Evolutionary conservation across 2,329 filamentous ascomycete species (phyloP).

Genomic region (Ophiostoma australiae): DNA sequence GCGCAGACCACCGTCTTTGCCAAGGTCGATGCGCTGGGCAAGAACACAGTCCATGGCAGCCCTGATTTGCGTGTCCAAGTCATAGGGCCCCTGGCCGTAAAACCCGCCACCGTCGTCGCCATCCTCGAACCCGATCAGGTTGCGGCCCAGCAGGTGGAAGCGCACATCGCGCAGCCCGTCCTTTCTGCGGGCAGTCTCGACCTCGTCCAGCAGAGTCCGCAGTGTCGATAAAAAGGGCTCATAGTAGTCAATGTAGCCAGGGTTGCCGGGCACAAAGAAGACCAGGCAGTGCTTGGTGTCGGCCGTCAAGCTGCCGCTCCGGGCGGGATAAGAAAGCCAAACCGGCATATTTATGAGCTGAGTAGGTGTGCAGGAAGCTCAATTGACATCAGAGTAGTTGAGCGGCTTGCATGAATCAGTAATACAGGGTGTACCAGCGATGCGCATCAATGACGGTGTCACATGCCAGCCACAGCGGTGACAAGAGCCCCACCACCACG

Average conservation of each 20-base stretch:
- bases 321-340: slow-evolving; percentile 26
- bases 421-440: not conserved
- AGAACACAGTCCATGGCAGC: slow-evolving; percentile 40
- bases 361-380: not conserved
- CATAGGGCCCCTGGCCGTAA: slow-evolving; percentile 40
- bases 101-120: slow-evolving; percentile 45
- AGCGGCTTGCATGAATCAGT: not conserved
- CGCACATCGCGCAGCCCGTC: slow-evolving; percentile 28
- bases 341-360: slow-evolving; percentile 19
- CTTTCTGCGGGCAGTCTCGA: slow-evolving; percentile 31
- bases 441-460: not conserved
- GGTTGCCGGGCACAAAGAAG: slow-evolving; percentile 72
- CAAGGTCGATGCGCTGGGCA: slow-evolving; percentile 29
- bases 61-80: slow-evolving; percentile 51
- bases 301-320: not conserved
- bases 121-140: slow-evolving; percentile 55
- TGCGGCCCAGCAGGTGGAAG: slow-evolving; percentile 55
- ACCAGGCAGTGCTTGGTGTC: slow-evolving; percentile 43
- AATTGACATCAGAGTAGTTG: not conserved
- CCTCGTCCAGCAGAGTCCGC: slow-evolving; percentile 47
- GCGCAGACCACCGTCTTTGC: slow-evolving; percentile 32
- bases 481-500: not conserved
- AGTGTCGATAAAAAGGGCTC: slow-evolving; percentile 58
- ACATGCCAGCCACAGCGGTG: not conserved
- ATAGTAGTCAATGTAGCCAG: slow-evolving; percentile 71